Conservation (phyloP, 2,329 filamentous ascomycete species). For the Trichothecium roseum region DNA sequence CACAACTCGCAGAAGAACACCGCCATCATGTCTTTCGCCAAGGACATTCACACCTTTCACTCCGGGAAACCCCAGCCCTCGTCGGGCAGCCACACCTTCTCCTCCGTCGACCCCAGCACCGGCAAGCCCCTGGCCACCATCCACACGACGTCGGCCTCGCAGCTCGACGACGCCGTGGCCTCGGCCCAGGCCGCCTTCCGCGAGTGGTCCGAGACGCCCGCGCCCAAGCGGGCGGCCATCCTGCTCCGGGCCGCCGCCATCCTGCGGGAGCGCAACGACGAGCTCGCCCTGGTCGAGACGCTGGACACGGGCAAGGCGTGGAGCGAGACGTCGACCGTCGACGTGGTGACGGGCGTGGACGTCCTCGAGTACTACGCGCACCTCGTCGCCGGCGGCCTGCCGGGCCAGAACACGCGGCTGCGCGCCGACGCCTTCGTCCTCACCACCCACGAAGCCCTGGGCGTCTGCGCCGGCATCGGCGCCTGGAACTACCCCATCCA, state of each 20-base stretch:
- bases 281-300: constrained; percentile 69
- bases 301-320: constrained; percentile 80
- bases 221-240: constrained; percentile 65
- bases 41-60: constrained; percentile 57
- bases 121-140: constrained; percentile 59
- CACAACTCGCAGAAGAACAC: constrained; percentile 4
- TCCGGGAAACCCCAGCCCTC: constrained; percentile 57
- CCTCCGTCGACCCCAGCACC: constrained; percentile 65
- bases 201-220: constrained; percentile 64
- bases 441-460: constrained; percentile 70
- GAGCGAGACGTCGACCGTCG: constrained; percentile 75
- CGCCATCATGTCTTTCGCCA: constrained; percentile 29
- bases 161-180: constrained; percentile 62
- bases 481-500: constrained; percentile 92
- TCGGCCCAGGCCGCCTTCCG: constrained; percentile 64
- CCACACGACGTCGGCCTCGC: constrained; percentile 53
- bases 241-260: constrained; percentile 66
- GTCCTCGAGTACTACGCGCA: constrained; percentile 82
- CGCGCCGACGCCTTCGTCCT: constrained; percentile 72
- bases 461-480: constrained; percentile 78
- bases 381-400: constrained; percentile 66
- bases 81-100: constrained; percentile 52
- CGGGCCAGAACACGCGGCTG: constrained; percentile 68
- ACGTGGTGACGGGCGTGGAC: constrained; percentile 74
- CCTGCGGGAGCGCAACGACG: constrained; percentile 67